Evolutionary conservation across 495 filamentous ascomycete species (phyloP).

Genomic region (Hyaloscypha bicolor): DNA sequence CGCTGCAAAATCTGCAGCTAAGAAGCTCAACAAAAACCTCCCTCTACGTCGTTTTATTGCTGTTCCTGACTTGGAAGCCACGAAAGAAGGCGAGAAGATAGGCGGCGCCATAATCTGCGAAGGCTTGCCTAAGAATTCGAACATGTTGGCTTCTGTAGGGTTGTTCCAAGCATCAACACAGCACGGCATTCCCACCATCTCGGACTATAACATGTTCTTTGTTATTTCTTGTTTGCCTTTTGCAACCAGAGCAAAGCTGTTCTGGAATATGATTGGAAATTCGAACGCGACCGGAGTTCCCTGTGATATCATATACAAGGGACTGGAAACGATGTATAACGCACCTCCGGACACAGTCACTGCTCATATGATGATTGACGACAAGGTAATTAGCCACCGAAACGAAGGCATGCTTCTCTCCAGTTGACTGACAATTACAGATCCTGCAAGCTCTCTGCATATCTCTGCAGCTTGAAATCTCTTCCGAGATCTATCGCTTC

Average conservation of each 20-base stretch:
- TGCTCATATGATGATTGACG: not conserved
- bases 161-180: constrained; percentile 5
- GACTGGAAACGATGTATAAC: constrained; percentile 3
- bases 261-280: constrained; percentile 31
- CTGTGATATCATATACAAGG: not conserved
- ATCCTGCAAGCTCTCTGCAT: constrained; percentile 14
- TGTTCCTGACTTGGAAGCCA: constrained; percentile 9
- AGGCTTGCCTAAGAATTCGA: constrained; percentile 27
- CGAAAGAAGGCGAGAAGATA: constrained; percentile 1
- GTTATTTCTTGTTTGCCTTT: constrained; percentile 31
- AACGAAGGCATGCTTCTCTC: not conserved
- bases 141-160: constrained; percentile 26
- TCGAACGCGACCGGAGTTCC: not conserved
- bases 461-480: constrained; percentile 13
- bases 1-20: constrained; percentile 7
- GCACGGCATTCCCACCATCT: constrained; percentile 11
- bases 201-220: constrained; percentile 30
- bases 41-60: constrained; percentile 29
- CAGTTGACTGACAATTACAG: constrained; percentile 6
- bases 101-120: constrained; percentile 26
- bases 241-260: constrained; percentile 27
- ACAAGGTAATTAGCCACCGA: constrained; percentile 3
- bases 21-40: constrained; percentile 26
- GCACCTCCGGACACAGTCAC: not conserved
- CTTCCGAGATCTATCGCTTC: constrained; percentile 13